A percentile compares a stretch with the other conserved stretches of the same genome.
These are phyloP conservation scores for Trametes gibbosa DNA, from an alignment of 768 basidiomycete genomes.

Conservation along the genomic window DNA sequence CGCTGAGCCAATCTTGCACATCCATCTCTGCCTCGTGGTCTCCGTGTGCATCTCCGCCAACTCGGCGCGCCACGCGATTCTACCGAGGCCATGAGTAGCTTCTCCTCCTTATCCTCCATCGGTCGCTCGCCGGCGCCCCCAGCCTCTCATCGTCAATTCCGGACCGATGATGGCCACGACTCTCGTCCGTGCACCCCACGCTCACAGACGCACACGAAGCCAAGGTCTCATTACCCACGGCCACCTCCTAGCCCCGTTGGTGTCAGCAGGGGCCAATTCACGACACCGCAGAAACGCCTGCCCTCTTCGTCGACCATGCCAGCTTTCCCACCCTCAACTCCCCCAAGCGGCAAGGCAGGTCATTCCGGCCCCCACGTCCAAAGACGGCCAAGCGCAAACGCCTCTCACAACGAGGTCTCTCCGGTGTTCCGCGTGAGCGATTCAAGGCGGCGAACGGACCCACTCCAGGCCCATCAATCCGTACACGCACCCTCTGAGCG, in stretches of 20 bases:
- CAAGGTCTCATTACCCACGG: neutral
- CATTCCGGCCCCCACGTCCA: constrained; percentile 20
- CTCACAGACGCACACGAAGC: constrained; percentile 11
- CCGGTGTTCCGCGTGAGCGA: constrained; percentile 14
- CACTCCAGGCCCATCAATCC: constrained; percentile 28
- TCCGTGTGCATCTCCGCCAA: constrained; percentile 19
- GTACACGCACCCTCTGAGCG: constrained; percentile 20
- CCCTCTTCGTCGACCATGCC: constrained; percentile 16
- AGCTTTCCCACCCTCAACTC: constrained; percentile 13
- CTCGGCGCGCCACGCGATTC: constrained; percentile 26
- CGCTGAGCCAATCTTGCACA: constrained; percentile 8
- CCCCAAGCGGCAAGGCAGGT: constrained; percentile 2
- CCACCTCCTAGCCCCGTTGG: constrained; percentile 12
- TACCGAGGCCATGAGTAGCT: constrained; percentile 25
- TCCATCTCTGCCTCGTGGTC: constrained; percentile 23
- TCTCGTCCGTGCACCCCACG: constrained; percentile 18
- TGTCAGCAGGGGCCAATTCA: constrained; percentile 13
- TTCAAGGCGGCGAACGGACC: constrained; percentile 14
- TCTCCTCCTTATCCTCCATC: constrained; percentile 21
- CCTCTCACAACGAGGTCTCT: constrained; percentile 19
- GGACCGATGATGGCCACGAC: constrained; percentile 10
- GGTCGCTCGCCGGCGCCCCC: constrained; percentile 17
- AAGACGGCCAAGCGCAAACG: constrained; percentile 20
- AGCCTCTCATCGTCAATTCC: constrained; percentile 12
- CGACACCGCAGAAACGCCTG: constrained; percentile 1